phyloP scores from a whole-genome alignment of 1,284 basidiomycete genomes.

The Papiliotrema nemorosa region DNA sequence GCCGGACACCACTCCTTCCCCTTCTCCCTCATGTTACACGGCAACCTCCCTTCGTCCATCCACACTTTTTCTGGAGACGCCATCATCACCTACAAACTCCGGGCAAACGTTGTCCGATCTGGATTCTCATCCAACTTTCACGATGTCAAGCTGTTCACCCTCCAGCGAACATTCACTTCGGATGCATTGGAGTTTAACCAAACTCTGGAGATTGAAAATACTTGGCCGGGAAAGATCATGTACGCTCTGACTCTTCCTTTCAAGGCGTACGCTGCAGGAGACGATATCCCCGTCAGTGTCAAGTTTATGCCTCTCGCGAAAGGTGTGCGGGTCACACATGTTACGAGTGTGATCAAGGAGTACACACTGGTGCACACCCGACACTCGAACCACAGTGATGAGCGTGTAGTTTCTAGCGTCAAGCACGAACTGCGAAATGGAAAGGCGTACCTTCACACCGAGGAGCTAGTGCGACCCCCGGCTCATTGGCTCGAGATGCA shows the following conservation, averaged over 20 bases:
- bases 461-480: slow-evolving; percentile 27
- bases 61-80: slow-evolving; percentile 59
- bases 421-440: slow-evolving; percentile 71
- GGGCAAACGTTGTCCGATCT: slow-evolving; percentile 71
- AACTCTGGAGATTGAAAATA: slow-evolving; percentile 86
- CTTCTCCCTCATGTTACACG: slow-evolving; percentile 71
- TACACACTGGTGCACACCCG: slow-evolving; percentile 61
- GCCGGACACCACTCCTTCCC: slow-evolving; percentile 63
- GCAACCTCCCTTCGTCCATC: slow-evolving; percentile 73
- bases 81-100: slow-evolving; percentile 77
- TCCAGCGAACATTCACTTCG: slow-evolving; percentile 68
- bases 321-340: slow-evolving; percentile 67
- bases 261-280: slow-evolving; percentile 81
- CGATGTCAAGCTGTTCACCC: slow-evolving; percentile 59
- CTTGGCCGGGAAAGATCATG: slow-evolving; percentile 94
- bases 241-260: slow-evolving; percentile 63
- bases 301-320: slow-evolving; percentile 85
- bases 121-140: slow-evolving; percentile 72
- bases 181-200: slow-evolving; percentile 93
- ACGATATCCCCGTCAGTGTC: slow-evolving; percentile 71
- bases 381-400: slow-evolving; percentile 62
- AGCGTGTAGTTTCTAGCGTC: slow-evolving; percentile 60
- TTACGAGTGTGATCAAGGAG: slow-evolving; percentile 71
- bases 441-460: slow-evolving; percentile 48
- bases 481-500: slow-evolving; percentile 17